A percentile compares a stretch with the other conserved stretches of the same genome.
These are phyloP conservation scores for Xylaria acuta DNA, from an alignment of 495 filamentous ascomycete genomes.

Conservation along the genomic window DNA sequence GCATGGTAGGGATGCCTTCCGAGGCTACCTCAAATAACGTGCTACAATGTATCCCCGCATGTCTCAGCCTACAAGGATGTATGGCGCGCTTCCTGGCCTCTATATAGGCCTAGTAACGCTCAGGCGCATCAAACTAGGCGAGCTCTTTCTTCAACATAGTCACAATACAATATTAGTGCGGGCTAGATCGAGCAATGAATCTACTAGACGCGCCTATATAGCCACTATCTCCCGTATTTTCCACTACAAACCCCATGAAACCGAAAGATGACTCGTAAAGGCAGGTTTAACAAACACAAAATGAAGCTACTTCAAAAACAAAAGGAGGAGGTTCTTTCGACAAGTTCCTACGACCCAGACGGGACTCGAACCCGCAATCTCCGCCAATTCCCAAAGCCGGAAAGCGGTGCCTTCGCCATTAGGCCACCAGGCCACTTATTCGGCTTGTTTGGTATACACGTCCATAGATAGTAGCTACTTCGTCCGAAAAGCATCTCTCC, in stretches of 20 bases:
- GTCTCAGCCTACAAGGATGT: too few relatives aligned
- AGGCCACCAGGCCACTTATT: slow-evolving; percentile 17
- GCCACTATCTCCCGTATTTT: background rate
- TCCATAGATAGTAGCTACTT: too few relatives aligned
- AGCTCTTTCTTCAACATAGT: too few relatives aligned
- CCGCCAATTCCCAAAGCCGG: slow-evolving; percentile 1
- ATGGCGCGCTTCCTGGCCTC: too few relatives aligned
- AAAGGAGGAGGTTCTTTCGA: background rate
- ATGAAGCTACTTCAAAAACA: background rate
- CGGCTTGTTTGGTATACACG: too few relatives aligned
- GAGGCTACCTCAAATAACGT: too few relatives aligned
- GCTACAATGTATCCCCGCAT: too few relatives aligned
- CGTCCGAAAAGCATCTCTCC: too few relatives aligned
- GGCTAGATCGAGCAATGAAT: background rate
- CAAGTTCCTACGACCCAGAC: slow-evolving; percentile 3
- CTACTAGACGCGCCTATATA: background rate
- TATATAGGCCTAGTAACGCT: too few relatives aligned
- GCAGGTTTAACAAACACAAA: background rate
- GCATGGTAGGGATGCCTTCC: too few relatives aligned
- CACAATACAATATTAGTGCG: background rate
- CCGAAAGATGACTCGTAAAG: background rate
- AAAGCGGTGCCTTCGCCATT: slow-evolving; percentile 22
- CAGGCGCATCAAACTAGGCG: too few relatives aligned
- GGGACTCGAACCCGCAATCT: slow-evolving; percentile 22
- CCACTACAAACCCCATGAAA: background rate